phyloP scores from a whole-genome alignment of 495 filamentous ascomycete genomes.

The Penicillium flavigenum region DNA sequence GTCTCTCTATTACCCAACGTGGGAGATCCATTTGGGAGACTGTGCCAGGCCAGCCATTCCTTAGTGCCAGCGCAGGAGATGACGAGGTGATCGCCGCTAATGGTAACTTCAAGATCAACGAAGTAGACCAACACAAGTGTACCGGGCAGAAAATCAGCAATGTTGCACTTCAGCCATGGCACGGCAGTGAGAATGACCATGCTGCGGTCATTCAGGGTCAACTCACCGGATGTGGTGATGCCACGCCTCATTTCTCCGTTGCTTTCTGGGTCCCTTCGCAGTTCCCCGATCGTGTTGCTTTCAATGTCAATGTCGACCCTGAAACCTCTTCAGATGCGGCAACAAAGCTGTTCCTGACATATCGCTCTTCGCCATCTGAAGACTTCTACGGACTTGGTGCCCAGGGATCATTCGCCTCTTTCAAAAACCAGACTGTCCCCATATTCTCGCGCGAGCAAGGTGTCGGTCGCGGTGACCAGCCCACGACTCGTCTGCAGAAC shows the following conservation, averaged over 20 bases:
- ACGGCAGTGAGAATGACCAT: slow-evolving; percentile 16
- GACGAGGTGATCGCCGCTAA: slow-evolving; percentile 22
- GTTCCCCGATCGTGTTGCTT: slow-evolving; percentile 24
- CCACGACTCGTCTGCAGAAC: slow-evolving; percentile 22
- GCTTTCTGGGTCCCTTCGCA: slow-evolving; percentile 22
- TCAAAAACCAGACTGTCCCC: slow-evolving; percentile 31
- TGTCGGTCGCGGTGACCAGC: slow-evolving; percentile 32
- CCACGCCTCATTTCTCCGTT: slow-evolving; percentile 16
- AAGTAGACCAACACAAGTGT: slow-evolving; percentile 26
- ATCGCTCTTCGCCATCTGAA: slow-evolving; percentile 23
- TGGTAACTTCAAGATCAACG: slow-evolving; percentile 29
- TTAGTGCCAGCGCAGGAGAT: slow-evolving; percentile 23
- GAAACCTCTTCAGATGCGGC: slow-evolving; percentile 4
- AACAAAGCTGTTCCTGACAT: slow-evolving; percentile 25
- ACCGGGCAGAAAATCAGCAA: slow-evolving; percentile 18
- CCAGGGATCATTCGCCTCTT: slow-evolving; percentile 30
- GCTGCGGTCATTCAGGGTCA: slow-evolving; percentile 21
- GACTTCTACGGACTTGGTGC: slow-evolving; percentile 32
- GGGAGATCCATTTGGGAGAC: slow-evolving; percentile 26
- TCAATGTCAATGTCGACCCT: slow-evolving; percentile 19
- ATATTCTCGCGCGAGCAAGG: slow-evolving; percentile 32
- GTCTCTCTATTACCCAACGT: slow-evolving; percentile 12
- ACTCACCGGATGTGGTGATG: slow-evolving; percentile 22
- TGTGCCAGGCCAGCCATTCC: slow-evolving; percentile 16
- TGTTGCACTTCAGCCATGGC: slow-evolving; percentile 9